Evolutionary conservation across 495 filamentous ascomycete genomes (phyloP), one percentile per base, ranked within the genome.

Genomic region (Tirmania nivea): DNA sequence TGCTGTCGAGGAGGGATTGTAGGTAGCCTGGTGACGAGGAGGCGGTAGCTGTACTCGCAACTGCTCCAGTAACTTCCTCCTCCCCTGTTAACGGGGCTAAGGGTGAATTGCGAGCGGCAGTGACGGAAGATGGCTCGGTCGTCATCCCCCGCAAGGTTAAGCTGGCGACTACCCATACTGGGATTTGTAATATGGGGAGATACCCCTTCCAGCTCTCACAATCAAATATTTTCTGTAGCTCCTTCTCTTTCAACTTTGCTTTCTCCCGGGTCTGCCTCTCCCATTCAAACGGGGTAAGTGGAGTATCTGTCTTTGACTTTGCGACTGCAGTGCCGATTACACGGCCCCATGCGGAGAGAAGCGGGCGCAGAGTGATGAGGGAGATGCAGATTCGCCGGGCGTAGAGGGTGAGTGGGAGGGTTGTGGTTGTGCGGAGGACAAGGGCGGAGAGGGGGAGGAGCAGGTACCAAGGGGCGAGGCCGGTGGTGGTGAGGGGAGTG

Each of bases 381-480:
- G 69, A 69, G 57, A 70, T 58, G 57, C 61, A 19, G 52, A 70
- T 61, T 55, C 54, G 55, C 53, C 66, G 71, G 53, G 68, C 66
- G 63, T 77, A 84, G 42, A 78, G 57, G 17, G 73, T 66, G 3
- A 82, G 55, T 0, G 83, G 83, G 3, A 80, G 60, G 45, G 78
- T 75, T 58, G 81, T 61, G 35, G 69, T 51, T 34, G 72, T 68
- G 53, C 79, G 78, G 50, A 89, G 67, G 49, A 75, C 37, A 3
- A 86, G 52, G 1, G 84, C 81, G 0, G 82, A 71, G 52, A 83
- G 69, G 0, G 86, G 86, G 52, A 94, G 75, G 25, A 77, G 73
- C 9, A 75, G 59, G 49, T 65, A 77, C 86, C 86, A 93, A 56
- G 85, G 75, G 2, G 39, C 17, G 3, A 82, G 71, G 48, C 70